Base-by-base conservation (phyloP, 345 rosid species). In the Kandelia obovata region DNA sequence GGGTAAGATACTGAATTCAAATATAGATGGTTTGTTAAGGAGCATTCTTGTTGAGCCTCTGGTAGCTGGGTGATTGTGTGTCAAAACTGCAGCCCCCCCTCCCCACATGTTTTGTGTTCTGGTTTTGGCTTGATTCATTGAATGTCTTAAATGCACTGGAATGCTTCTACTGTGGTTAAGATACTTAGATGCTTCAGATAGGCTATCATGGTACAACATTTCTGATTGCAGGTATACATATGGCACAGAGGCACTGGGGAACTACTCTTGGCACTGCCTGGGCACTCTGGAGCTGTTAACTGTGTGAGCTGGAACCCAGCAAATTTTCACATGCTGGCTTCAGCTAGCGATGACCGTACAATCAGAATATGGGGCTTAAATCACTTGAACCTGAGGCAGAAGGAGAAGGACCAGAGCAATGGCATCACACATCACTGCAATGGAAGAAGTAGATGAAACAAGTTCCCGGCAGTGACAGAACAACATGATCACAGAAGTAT, bases 231-330 rank as follows among this genome's bases (percentile, higher is more conserved):
- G 93, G 89, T 88, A 35, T 88, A 86, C 60, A 79, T 88, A 75
- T 88, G 93, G 93, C 89, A 81, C 71, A 77, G 89, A 82, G 62
- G 80, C 30, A 64, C 88, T 8, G 83, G 74, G 60, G 86, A 88
- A 68, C 82, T 82, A 20, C 53, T 88, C 30, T 4, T 21, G 37
- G 73, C 78, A 31, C 51, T 88, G 65, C 85, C 90, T 5, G 93
- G 93, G 4, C 93, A 88, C 74, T 83, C 93, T 16, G 93, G 93
- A 35, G 79, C 90, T 21, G 86, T 88, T 0, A 88, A 88, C 69
- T 81, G 93, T 62, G 93, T 86, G 71, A 86, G 86, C 89, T 88
- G 93, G 90, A 88, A 81, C 61, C 93, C 90, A 0, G 75, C 74
- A 3, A 86, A 88, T 70, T 85, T 78, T 17, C 88, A 88, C 67